Conservation (phyloP, 345 rosid genomes). For the Corchorus olitorius region DNA sequence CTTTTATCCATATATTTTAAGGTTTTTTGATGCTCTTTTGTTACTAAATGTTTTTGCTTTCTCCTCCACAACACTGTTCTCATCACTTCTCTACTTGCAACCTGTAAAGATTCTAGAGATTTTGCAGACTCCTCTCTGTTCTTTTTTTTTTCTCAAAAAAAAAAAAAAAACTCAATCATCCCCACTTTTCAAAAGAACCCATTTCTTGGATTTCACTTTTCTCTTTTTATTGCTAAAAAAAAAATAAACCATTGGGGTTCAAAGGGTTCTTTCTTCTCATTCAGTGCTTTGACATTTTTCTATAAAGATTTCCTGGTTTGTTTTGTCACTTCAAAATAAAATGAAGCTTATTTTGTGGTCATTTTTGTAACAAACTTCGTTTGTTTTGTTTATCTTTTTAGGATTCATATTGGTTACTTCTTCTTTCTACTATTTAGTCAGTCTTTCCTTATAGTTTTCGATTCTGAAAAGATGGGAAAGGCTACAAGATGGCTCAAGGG, state of each 20-base stretch:
- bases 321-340: conserved; percentile 26
- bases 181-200: conserved; percentile 16
- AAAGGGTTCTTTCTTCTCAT: conserved; percentile 10
- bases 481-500: conserved; percentile 76
- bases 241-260: not conserved
- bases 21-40: conserved; percentile 12
- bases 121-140: conserved; percentile 10
- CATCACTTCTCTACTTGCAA: conserved; percentile 59
- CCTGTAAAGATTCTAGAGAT: conserved; percentile 53
- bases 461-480: conserved; percentile 52
- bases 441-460: conserved; percentile 2
- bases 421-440: not conserved
- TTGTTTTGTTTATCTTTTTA: conserved; percentile 19
- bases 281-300: conserved; percentile 28
- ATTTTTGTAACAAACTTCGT: not conserved
- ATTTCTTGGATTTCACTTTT: conserved; percentile 1
- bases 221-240: conserved; percentile 6
- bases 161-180: conserved; percentile 28
- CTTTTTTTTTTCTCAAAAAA: conserved; percentile 1
- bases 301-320: conserved; percentile 25
- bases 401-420: conserved; percentile 1
- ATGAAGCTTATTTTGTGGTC: not conserved
- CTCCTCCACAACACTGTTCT: conserved; percentile 24
- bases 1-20: conserved; percentile 27
- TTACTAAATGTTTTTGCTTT: conserved; percentile 22